Conservation (phyloP, 2,329 filamentous ascomycete genomes). For the Pseudocercospora fijiensis region DNA sequence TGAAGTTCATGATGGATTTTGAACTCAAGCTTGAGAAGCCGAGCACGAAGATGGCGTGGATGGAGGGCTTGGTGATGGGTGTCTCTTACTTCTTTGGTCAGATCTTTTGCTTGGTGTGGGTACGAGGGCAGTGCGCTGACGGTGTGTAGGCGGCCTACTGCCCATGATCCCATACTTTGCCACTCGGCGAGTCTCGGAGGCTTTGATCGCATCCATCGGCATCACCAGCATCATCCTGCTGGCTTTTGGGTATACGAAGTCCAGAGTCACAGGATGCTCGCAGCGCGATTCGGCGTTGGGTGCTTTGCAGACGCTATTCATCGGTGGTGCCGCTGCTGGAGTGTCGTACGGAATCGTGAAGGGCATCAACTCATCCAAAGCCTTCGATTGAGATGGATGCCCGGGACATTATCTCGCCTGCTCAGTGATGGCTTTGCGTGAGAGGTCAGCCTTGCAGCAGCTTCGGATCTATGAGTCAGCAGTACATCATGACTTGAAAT, state of each 20-base stretch:
- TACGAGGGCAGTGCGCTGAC: slow-evolving; percentile 8
- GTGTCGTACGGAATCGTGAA: slow-evolving; percentile 44
- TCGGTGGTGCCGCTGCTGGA: slow-evolving; percentile 41
- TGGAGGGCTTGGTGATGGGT: slow-evolving; percentile 47
- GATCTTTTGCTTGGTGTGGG: not conserved
- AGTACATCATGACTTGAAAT: not conserved
- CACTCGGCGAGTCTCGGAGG: slow-evolving; percentile 41
- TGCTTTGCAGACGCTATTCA: slow-evolving; percentile 39
- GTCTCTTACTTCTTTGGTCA: slow-evolving; percentile 41
- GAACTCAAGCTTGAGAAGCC: slow-evolving; percentile 52
- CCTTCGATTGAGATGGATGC: slow-evolving; percentile 7
- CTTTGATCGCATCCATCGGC: slow-evolving; percentile 52
- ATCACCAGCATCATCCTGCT: slow-evolving; percentile 53
- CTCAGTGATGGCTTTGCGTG: not conserved
- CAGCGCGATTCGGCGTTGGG: slow-evolving; percentile 32
- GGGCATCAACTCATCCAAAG: slow-evolving; percentile 29
- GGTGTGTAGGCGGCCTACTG: slow-evolving; percentile 37
- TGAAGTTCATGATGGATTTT: slow-evolving; percentile 62
- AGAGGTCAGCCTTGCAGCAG: not conserved
- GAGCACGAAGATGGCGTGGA: slow-evolving; percentile 46
- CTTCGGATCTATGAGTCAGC: not conserved
- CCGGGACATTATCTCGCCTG: not conserved
- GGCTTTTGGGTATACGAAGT: slow-evolving; percentile 54
- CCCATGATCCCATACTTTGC: slow-evolving; percentile 56
- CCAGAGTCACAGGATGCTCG: slow-evolving; percentile 35